phyloP scores from a whole-genome alignment of 768 basidiomycete species.

The Tricholoma matsutake region DNA sequence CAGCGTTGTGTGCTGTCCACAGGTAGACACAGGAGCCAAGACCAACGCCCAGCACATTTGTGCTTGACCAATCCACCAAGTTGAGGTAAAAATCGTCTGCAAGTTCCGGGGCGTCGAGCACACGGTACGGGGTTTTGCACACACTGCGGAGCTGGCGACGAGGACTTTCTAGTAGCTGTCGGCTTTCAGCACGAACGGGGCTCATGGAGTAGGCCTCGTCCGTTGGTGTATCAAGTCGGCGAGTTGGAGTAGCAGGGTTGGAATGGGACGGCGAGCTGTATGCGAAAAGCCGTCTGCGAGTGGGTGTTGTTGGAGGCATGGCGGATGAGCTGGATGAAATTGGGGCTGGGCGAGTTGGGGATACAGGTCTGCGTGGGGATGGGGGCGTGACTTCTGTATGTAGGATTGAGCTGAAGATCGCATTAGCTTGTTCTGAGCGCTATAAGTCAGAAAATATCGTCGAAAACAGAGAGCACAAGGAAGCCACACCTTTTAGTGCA shows the following conservation, averaged over 20 bases:
- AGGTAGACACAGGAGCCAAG: conserved; percentile 91
- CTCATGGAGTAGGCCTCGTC: conserved; percentile 89
- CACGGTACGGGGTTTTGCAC: conserved; percentile 94
- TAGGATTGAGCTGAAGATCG: conserved; percentile 73
- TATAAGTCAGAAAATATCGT: background rate
- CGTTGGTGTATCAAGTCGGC: conserved; percentile 74
- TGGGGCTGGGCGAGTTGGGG: conserved; percentile 51
- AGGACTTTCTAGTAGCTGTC: conserved; percentile 80
- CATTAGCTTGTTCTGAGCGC: conserved; percentile 74
- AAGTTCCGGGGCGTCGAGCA: conserved; percentile 94
- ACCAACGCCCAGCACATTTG: conserved; percentile 93
- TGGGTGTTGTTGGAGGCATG: conserved; percentile 46
- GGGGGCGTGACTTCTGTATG: conserved; percentile 77
- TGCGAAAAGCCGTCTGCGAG: conserved; percentile 60
- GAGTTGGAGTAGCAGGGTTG: conserved; percentile 54
- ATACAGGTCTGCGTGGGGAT: conserved; percentile 58
- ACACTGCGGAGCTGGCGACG: conserved; percentile 78
- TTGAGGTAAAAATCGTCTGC: conserved; percentile 99
- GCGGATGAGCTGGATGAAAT: conserved; percentile 37
- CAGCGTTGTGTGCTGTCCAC: conserved; percentile 94
- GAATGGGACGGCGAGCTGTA: conserved; percentile 62
- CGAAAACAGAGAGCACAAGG: background rate
- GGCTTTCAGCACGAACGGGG: conserved; percentile 82
- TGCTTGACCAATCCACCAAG: conserved; percentile 94
- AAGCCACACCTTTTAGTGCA: conserved; percentile 63